Conservation (phyloP, 2,329 filamentous ascomycete genomes). For the Aspergillus ustus region DNA sequence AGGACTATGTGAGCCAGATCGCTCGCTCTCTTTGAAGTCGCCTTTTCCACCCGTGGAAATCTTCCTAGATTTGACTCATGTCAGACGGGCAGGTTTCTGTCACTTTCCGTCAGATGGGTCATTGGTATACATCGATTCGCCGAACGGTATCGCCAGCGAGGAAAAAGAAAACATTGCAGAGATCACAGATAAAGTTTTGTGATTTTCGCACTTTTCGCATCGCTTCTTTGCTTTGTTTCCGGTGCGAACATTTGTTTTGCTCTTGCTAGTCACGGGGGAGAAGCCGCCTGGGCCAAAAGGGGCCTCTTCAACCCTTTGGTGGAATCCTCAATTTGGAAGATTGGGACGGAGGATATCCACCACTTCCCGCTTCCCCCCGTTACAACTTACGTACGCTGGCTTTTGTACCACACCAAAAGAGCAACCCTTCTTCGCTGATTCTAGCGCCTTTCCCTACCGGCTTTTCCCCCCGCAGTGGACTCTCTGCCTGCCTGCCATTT, state of each 20-base stretch:
- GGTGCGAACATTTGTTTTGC: slow-evolving; percentile 8
- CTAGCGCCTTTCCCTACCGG: slow-evolving; percentile 26
- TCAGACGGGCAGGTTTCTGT: slow-evolving; percentile 18
- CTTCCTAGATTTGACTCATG: slow-evolving; percentile 22
- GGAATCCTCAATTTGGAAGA: background rate
- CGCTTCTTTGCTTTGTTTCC: slow-evolving; percentile 13
- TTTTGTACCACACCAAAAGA: slow-evolving; percentile 20
- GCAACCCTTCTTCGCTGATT: slow-evolving; percentile 28
- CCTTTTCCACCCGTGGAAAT: slow-evolving; percentile 3
- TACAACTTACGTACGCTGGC: slow-evolving; percentile 19
- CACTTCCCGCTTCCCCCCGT: slow-evolving; percentile 25
- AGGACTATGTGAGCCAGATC: slow-evolving; percentile 21
- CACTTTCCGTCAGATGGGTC: slow-evolving; percentile 10
- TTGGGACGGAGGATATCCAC: slow-evolving; percentile 19
- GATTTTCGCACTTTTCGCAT: slow-evolving; percentile 10
- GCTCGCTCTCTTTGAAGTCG: slow-evolving; percentile 23
- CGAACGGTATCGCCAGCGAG: background rate
- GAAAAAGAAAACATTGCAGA: background rate
- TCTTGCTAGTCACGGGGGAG: slow-evolving; percentile 19
- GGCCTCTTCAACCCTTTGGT: background rate
- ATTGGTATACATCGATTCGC: slow-evolving; percentile 8
- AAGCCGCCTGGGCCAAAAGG: slow-evolving; percentile 24
- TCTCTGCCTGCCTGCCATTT: slow-evolving; percentile 7
- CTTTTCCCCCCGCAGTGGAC: slow-evolving; percentile 18
- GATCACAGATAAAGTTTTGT: slow-evolving; percentile 1